Conservation (phyloP, 2,329 filamentous ascomycete genomes). For the Aspergillus luchuensis region DNA sequence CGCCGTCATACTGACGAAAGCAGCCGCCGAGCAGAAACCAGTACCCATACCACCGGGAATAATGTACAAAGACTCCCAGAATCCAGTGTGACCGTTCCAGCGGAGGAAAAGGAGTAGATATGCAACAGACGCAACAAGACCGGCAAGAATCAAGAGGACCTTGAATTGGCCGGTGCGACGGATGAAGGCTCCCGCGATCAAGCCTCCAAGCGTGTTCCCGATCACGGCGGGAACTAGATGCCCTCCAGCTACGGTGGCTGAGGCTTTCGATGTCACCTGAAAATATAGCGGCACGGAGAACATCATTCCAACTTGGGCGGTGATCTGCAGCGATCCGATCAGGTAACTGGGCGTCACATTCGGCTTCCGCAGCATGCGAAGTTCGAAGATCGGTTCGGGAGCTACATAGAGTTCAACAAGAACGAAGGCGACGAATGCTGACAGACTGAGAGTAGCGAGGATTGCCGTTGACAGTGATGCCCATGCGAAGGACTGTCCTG, state of each 20-base stretch:
- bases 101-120: conserved; percentile 57
- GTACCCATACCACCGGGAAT: conserved; percentile 58
- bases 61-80: conserved; percentile 61
- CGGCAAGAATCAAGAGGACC: conserved; percentile 53
- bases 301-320: conserved; percentile 65
- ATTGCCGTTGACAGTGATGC: conserved; percentile 25
- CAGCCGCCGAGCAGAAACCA: conserved; percentile 49
- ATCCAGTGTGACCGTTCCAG: conserved; percentile 63
- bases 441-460: conserved; percentile 17
- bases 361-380: conserved; percentile 35
- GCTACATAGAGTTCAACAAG: conserved; percentile 36
- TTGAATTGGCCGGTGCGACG: conserved; percentile 64
- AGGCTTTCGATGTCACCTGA: conserved; percentile 61
- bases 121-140: conserved; percentile 51
- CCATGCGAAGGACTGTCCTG: conserved; percentile 46
- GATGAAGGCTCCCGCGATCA: conserved; percentile 62
- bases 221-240: conserved; percentile 68
- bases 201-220: conserved; percentile 65
- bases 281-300: conserved; percentile 71
- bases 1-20: conserved; percentile 55
- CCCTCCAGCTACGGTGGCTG: conserved; percentile 59
- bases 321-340: conserved; percentile 56
- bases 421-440: conserved; percentile 28
- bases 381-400: conserved; percentile 39
- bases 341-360: conserved; percentile 35